Evolutionary conservation across 1,284 basidiomycete species (phyloP).

Genomic region (Ceratorhiza oryzae-sativae): DNA sequence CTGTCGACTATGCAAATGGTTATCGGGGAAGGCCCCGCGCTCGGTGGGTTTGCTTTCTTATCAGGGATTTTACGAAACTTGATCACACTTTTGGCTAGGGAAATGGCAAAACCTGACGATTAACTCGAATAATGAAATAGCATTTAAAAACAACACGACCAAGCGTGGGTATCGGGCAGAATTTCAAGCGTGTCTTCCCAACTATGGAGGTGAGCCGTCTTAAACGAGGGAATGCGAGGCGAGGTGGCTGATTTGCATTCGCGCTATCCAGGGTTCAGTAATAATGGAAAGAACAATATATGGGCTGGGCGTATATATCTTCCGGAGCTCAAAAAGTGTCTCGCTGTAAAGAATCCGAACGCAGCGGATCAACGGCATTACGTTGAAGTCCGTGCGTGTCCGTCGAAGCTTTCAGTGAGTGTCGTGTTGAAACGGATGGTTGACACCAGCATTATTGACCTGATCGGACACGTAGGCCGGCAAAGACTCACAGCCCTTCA

Average conservation of each 20-base stretch:
- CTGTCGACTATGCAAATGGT: constrained; percentile 14
- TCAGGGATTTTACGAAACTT: too few species aligned
- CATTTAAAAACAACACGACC: constrained; percentile 1
- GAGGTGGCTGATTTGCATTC: neutral
- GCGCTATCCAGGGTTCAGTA: neutral
- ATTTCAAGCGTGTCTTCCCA: constrained; percentile 13
- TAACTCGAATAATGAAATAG: constrained; percentile 25
- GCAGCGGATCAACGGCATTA: constrained; percentile 11
- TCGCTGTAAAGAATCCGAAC: constrained; percentile 16
- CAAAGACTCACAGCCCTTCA: neutral
- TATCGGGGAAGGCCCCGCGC: constrained; percentile 9
- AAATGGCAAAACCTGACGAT: constrained; percentile 6
- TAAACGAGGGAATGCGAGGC: neutral
- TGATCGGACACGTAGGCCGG: neutral
- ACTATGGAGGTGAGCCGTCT: constrained; percentile 9
- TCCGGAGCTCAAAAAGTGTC: constrained; percentile 15
- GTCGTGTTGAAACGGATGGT: neutral
- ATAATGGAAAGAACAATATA: neutral
- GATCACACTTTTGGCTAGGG: neutral
- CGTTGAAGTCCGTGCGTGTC: constrained; percentile 9
- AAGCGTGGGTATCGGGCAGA: constrained; percentile 1
- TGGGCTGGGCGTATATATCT: constrained; percentile 9
- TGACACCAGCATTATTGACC: too few species aligned
- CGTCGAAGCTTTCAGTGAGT: neutral
- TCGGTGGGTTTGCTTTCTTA: neutral